Conservation (phyloP, 2,329 filamentous ascomycete genomes). For the Scopulariopsis brevicaulis region DNA sequence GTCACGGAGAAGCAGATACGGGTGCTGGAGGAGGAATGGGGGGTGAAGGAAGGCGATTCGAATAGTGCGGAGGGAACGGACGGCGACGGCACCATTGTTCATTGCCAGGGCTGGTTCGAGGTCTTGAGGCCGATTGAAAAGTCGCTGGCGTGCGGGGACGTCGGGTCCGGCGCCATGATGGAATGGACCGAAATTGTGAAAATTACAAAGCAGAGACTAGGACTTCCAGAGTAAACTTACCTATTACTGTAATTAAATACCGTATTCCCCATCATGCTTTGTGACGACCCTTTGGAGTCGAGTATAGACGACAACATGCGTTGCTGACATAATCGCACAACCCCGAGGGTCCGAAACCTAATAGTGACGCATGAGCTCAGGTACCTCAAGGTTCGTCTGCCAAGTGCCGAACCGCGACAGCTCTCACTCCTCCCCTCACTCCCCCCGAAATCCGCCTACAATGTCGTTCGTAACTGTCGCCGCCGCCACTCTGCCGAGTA, state of each 20-base stretch:
- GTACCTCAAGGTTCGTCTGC: neutral
- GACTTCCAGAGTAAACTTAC: neutral
- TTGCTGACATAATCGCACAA: neutral
- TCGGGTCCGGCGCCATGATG: conserved; percentile 72
- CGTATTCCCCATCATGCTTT: neutral
- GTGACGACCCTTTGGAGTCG: neutral
- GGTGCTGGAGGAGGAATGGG: conserved; percentile 67
- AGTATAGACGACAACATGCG: neutral
- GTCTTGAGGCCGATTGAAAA: conserved; percentile 66
- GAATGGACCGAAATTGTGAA: conserved; percentile 67
- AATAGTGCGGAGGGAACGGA: neutral
- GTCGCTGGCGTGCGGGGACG: conserved; percentile 72
- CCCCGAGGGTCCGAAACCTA: neutral
- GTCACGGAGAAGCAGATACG: conserved; percentile 63
- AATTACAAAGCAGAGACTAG: conserved; percentile 41
- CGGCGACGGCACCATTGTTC: conserved; percentile 13
- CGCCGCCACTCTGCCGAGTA: conserved; percentile 20
- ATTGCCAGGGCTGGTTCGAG: conserved; percentile 49
- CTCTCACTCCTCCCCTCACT: neutral
- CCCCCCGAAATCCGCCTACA: neutral
- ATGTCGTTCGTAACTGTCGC: conserved; percentile 22
- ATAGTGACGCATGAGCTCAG: neutral
- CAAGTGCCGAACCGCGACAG: neutral
- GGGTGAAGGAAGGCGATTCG: conserved; percentile 22
- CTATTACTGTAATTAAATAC: neutral